A percentile compares a stretch with the other conserved stretches of the same genome.
Conservation (phyloP, 2,329 filamentous ascomycete genomes). For the Chrysosporium queenslandicum region DNA sequence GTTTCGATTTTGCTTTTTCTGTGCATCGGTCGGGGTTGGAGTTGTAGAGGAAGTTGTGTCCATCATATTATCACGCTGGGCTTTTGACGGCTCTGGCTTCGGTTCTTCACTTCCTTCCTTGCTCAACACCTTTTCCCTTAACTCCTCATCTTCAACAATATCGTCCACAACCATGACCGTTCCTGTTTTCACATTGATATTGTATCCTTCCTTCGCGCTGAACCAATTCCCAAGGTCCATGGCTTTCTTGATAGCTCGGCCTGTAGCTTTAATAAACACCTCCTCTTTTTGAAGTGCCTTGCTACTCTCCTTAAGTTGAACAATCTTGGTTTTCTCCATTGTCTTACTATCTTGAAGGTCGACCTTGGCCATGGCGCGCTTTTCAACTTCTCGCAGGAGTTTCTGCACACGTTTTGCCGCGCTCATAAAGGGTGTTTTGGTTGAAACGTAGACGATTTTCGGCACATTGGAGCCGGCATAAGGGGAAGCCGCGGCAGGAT, state of each 20-base stretch:
- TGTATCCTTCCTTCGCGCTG: conserved; percentile 43
- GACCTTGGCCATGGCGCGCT: conserved; percentile 41
- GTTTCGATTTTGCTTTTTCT: conserved; percentile 17
- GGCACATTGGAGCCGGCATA: conserved; percentile 41
- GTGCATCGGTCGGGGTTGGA: neutral
- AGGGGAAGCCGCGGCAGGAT: conserved; percentile 45
- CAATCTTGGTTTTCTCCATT: conserved; percentile 26
- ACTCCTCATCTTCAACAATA: conserved; percentile 38
- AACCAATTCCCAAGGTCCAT: conserved; percentile 49
- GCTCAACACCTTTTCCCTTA: conserved; percentile 23
- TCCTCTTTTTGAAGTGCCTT: conserved; percentile 37
- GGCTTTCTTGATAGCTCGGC: conserved; percentile 49
- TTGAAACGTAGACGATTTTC: conserved; percentile 50
- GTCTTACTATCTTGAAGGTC: conserved; percentile 27
- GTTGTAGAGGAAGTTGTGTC: too few species aligned
- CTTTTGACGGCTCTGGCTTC: conserved; percentile 15
- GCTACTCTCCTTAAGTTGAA: conserved; percentile 25
- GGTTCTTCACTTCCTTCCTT: conserved; percentile 17
- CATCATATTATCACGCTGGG: conserved; percentile 15
- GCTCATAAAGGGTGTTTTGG: conserved; percentile 47
- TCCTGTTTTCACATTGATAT: conserved; percentile 46
- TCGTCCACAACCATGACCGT: conserved; percentile 52
- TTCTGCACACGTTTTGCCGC: conserved; percentile 51
- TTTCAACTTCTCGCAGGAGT: conserved; percentile 44
- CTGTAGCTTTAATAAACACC: conserved; percentile 51